A percentile compares a stretch with the other conserved stretches of the same genome.
Evolutionary conservation across 2,329 filamentous ascomycete species (phyloP).

Genomic region (Stromatinia cepivora): DNA sequence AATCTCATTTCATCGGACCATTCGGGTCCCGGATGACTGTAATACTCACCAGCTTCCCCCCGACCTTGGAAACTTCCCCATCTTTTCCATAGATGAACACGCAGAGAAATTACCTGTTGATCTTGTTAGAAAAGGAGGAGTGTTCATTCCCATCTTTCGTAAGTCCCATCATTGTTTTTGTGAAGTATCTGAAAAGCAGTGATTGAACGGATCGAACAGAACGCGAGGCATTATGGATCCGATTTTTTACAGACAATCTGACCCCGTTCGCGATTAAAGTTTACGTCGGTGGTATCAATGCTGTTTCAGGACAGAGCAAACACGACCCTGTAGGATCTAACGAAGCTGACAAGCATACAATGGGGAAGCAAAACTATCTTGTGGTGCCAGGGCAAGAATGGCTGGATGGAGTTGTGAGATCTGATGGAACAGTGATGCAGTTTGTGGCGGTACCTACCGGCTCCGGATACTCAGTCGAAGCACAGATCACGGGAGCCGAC

Average conservation of each 20-base stretch:
- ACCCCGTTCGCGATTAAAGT: too few species aligned
- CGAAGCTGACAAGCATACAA: constrained; percentile 16
- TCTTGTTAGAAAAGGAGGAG: constrained; percentile 46
- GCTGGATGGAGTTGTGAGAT: constrained; percentile 25
- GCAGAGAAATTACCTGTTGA: constrained; percentile 39
- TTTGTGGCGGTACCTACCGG: constrained; percentile 19
- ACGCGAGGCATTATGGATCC: constrained; percentile 48
- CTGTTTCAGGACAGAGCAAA: constrained; percentile 41
- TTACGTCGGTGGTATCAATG: constrained; percentile 46
- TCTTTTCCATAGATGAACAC: constrained; percentile 44
- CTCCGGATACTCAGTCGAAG: constrained; percentile 24
- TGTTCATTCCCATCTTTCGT: constrained; percentile 50
- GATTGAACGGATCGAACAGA: too few species aligned
- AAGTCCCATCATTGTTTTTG: background rate
- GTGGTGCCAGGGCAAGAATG: constrained; percentile 19
- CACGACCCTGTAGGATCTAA: constrained; percentile 25
- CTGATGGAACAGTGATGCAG: constrained; percentile 26
- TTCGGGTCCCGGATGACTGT: constrained; percentile 47
- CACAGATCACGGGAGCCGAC: constrained; percentile 18
- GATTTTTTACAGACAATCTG: constrained; percentile 35
- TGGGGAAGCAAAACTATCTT: constrained; percentile 46
- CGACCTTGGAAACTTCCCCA: constrained; percentile 43
- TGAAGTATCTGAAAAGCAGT: too few species aligned
- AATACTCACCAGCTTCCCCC: constrained; percentile 42
- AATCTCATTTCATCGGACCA: constrained; percentile 45